Evolutionary conservation across 2,329 filamentous ascomycete genomes (phyloP), one percentile per base, ranked within the genome.

Genomic region (Colletotrichum cordylinicola): DNA sequence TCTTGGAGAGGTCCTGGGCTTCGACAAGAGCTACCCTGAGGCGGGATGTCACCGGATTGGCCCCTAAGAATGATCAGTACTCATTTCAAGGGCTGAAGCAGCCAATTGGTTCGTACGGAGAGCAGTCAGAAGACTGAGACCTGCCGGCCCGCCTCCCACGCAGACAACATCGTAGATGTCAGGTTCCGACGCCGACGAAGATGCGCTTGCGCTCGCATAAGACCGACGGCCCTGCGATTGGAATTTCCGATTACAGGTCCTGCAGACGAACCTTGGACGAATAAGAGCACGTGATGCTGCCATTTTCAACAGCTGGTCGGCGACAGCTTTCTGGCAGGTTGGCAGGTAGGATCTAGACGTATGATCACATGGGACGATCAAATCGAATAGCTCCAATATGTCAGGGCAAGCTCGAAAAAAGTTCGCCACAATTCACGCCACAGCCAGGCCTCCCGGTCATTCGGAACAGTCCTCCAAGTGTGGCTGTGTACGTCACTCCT

Each of bases 101-200:
- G 48, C 66, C 33, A 10, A 68, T 35, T 67, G 55, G 83, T 90
- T 79, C 74, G 27, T 89, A 96, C 94, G 93, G 58, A 97, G 89
- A 79, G 94, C 94, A 76, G 94, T 91, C 72, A 96, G 86, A 37
- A 98, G 90, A 81, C 95, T 98, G 74, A 99, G 89, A 71, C 96
- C 96, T 60, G 96, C 96, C 29, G 96, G 96, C 7, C 96, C 96
- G 77, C 96, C 96, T 77, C 96, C 96, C 70, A 98, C 94, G 81
- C 95, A 97, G 77, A 98, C 95, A 37, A 98, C 94, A 90, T 98
- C 96, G 87, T 97, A 98, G 80, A 98, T 93, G 78, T 98, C 94
- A 13, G 52, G 84, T 79, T 74, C 88, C 82, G 74, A 48, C 10
- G 64, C 58, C 16, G 74, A 65, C 16, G 74, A 76, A 37, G 64